A percentile compares a stretch with the other conserved stretches of the same genome.
Evolutionary conservation across 495 filamentous ascomycete genomes (phyloP).

Genomic region (Hyaloscypha hepaticicola): DNA sequence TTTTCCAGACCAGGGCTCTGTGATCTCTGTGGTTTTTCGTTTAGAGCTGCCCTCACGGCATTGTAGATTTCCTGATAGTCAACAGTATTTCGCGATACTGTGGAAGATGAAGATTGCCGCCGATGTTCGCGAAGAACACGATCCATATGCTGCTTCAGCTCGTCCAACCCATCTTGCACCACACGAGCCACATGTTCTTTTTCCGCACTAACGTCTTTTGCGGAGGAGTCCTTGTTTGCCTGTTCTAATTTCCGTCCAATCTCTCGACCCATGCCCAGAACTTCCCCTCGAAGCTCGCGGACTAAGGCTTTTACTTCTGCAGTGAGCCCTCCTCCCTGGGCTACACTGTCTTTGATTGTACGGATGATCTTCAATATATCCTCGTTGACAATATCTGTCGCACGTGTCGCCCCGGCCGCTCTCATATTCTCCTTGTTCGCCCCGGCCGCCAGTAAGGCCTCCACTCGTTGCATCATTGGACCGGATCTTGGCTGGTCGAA

Average conservation of each 20-base stretch:
- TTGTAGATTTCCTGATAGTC: constrained; percentile 80
- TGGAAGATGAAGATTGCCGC: constrained; percentile 55
- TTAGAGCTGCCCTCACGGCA: constrained; percentile 73
- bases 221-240: constrained; percentile 41
- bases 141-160: constrained; percentile 79
- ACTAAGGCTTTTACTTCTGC: constrained; percentile 88
- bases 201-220: constrained; percentile 50
- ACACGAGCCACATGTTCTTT: constrained; percentile 73
- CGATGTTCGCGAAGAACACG: constrained; percentile 71
- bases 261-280: constrained; percentile 89
- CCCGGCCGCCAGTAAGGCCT: constrained; percentile 32
- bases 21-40: constrained; percentile 58
- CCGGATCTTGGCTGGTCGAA: constrained; percentile 40
- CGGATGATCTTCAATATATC: constrained; percentile 76
- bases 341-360: constrained; percentile 82
- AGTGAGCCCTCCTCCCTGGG: constrained; percentile 80
- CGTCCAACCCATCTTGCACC: constrained; percentile 72
- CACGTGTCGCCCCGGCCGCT: constrained; percentile 32
- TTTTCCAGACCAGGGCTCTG: constrained; percentile 45
- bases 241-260: constrained; percentile 81
- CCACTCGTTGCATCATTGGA: constrained; percentile 41
- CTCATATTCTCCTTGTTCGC: constrained; percentile 35
- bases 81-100: constrained; percentile 43
- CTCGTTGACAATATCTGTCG: constrained; percentile 52
- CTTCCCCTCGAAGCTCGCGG: constrained; percentile 85